Percentiles rank a stretch among this genome's conserved stretches.
Conservation (phyloP, 2,329 filamentous ascomycete species). For the Pyrenophora teres region DNA sequence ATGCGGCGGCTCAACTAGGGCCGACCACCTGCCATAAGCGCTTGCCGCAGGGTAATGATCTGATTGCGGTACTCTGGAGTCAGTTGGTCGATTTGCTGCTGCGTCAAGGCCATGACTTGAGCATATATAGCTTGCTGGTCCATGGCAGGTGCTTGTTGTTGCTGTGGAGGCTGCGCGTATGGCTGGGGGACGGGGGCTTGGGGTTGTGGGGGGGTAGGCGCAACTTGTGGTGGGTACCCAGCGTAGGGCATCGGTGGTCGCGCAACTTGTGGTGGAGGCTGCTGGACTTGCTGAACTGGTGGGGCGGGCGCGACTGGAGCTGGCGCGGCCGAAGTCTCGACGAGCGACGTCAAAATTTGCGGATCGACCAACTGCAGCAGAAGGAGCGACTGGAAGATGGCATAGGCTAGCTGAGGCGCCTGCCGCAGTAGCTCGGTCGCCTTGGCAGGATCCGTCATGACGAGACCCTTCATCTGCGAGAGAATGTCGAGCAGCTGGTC, state of each 20-base stretch:
- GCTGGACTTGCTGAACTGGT: slow-evolving; percentile 45
- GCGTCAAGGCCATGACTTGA: slow-evolving; percentile 79
- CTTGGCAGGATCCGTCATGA: slow-evolving; percentile 78
- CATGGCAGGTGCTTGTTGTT: slow-evolving; percentile 31
- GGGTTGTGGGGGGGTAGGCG: slow-evolving; percentile 59
- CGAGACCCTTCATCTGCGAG: slow-evolving; percentile 89
- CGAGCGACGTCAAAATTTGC: slow-evolving; percentile 77
- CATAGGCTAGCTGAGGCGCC: slow-evolving; percentile 90
- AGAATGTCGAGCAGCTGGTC: slow-evolving; percentile 92
- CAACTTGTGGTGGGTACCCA: slow-evolving; percentile 51
- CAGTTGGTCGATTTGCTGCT: slow-evolving; percentile 78
- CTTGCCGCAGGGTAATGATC: slow-evolving; percentile 75
- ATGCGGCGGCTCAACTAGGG: slow-evolving; percentile 1
- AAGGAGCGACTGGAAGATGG: slow-evolving; percentile 90
- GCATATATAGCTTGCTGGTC: slow-evolving; percentile 73
- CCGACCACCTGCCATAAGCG: slow-evolving; percentile 52
- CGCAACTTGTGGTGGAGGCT: slow-evolving; percentile 38
- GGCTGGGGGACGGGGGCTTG: slow-evolving; percentile 39
- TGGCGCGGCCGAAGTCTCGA: slow-evolving; percentile 59
- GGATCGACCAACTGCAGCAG: slow-evolving; percentile 92
- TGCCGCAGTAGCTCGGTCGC: slow-evolving; percentile 85
- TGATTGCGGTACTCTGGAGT: slow-evolving; percentile 76
- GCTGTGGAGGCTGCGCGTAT: slow-evolving; percentile 53
- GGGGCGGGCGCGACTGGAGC: slow-evolving; percentile 46
- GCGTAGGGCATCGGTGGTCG: slow-evolving; percentile 41